A percentile compares a stretch with the other conserved stretches of the same genome.
These are phyloP conservation scores for Aspergillus neoniger DNA, from an alignment of 2,329 filamentous ascomycete genomes.

Conservation along the genomic window DNA sequence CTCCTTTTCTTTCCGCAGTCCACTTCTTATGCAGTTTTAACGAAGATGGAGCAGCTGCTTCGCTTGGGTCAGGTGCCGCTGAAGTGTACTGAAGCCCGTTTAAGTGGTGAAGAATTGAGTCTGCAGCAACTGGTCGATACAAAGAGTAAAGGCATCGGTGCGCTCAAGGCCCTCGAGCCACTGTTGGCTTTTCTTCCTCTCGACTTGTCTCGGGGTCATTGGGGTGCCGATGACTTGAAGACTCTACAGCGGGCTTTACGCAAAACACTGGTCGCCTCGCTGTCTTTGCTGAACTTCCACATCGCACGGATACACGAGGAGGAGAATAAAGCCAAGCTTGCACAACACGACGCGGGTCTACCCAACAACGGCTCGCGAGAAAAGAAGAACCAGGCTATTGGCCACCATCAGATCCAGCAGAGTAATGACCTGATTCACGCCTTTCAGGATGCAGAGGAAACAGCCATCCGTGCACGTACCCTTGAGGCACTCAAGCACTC, in stretches of 20 bases:
- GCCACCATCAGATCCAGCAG: constrained; percentile 27
- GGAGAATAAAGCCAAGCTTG: not conserved
- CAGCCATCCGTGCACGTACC: constrained; percentile 18
- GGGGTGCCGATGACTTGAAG: constrained; percentile 49
- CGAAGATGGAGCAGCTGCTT: constrained; percentile 34
- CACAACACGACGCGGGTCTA: not conserved
- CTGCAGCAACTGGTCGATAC: constrained; percentile 32
- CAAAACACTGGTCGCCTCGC: constrained; percentile 35
- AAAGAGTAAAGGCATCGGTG: constrained; percentile 35
- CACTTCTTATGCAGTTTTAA: constrained; percentile 49
- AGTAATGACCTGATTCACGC: constrained; percentile 39
- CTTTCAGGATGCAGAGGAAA: constrained; percentile 39
- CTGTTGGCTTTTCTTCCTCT: constrained; percentile 49
- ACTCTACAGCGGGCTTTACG: constrained; percentile 41
- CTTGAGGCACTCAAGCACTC: constrained; percentile 35
- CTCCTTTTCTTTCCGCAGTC: constrained; percentile 54
- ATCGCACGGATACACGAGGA: constrained; percentile 31
- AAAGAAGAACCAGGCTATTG: not conserved
- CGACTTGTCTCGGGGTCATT: constrained; percentile 50
- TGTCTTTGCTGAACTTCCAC: constrained; percentile 49
- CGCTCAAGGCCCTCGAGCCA: constrained; percentile 44
- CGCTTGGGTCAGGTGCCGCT: constrained; percentile 32
- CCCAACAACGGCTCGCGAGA: not conserved
- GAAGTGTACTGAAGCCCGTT: constrained; percentile 28
- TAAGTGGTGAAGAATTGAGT: constrained; percentile 22